These are phyloP conservation scores for Macrolepiota fuliginosa DNA, from an alignment of 768 basidiomycete genomes.

Conservation along the genomic window DNA sequence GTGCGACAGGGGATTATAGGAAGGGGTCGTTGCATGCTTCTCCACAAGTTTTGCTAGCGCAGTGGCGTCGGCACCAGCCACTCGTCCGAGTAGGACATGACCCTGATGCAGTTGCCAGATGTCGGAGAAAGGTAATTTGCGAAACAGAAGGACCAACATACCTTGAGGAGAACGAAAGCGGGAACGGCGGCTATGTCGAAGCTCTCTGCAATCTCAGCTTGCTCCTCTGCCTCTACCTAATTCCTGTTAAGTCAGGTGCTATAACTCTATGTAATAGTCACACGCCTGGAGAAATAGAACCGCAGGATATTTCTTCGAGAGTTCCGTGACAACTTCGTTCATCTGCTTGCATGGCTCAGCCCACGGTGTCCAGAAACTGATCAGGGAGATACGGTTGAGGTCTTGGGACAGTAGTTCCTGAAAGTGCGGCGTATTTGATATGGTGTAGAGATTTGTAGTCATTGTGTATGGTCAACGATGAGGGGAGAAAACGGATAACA, in stretches of 20 bases:
- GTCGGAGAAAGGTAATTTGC: not conserved
- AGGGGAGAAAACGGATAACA: not conserved
- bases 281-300: conserved; percentile 75
- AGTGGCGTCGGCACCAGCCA: conserved; percentile 77
- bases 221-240: conserved; percentile 81
- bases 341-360: conserved; percentile 89
- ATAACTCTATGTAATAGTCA: not conserved
- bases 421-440: conserved; percentile 71
- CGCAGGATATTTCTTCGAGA: conserved; percentile 67
- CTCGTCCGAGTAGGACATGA: conserved; percentile 76
- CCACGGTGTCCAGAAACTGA: conserved; percentile 95
- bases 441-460: conserved; percentile 30
- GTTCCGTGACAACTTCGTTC: conserved; percentile 73
- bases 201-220: conserved; percentile 84
- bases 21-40: conserved; percentile 45
- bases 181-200: conserved; percentile 93
- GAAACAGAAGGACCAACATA: conserved; percentile 25
- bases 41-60: conserved; percentile 60
- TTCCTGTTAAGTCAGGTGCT: not conserved
- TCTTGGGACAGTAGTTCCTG: conserved; percentile 71
- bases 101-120: conserved; percentile 52
- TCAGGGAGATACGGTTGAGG: conserved; percentile 76
- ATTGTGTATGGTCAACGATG: conserved; percentile 6
- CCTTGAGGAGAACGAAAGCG: conserved; percentile 76
- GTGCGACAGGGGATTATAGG: conserved; percentile 43